Percentiles rank a stretch among this genome's conserved stretches.
Conservation (phyloP, 306 rosid genomes). For the Rosa rugosa region DNA sequence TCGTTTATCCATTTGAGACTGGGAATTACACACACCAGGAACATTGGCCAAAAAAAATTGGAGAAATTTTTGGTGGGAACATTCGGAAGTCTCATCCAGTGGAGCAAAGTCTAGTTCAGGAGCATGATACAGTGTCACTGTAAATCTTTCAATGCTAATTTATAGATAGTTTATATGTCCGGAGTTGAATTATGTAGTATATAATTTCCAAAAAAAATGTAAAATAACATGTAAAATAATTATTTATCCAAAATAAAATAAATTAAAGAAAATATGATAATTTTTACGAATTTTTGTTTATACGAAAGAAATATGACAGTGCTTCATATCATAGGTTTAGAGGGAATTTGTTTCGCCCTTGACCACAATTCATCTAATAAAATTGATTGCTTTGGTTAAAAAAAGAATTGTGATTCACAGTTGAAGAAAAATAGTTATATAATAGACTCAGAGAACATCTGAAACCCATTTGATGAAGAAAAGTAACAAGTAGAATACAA, state of each 20-base stretch:
- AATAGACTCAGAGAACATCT: too few relatives aligned
- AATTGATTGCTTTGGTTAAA: too few relatives aligned
- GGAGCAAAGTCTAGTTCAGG: background rate
- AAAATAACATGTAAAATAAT: too few relatives aligned
- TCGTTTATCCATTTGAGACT: background rate
- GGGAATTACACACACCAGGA: background rate
- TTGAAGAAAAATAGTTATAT: too few relatives aligned
- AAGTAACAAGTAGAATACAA: too few relatives aligned
- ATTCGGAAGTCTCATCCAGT: background rate
- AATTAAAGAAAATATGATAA: too few relatives aligned
- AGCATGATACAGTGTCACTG: background rate
- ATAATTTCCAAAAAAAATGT: too few relatives aligned
- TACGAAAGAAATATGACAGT: background rate
- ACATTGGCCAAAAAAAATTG: background rate
- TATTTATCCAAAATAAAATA: too few relatives aligned
- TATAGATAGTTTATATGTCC: background rate
- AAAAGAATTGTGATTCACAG: too few relatives aligned
- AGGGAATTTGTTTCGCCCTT: too few relatives aligned
- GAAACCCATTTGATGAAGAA: too few relatives aligned
- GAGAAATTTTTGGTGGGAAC: background rate
- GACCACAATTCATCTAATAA: background rate
- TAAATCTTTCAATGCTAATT: background rate
- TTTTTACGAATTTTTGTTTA: too few relatives aligned
- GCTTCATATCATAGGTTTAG: background rate
- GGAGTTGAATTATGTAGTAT: background rate